Base-by-base conservation (phyloP, 139 green algal species). In the Chloropicon primus region DNA sequence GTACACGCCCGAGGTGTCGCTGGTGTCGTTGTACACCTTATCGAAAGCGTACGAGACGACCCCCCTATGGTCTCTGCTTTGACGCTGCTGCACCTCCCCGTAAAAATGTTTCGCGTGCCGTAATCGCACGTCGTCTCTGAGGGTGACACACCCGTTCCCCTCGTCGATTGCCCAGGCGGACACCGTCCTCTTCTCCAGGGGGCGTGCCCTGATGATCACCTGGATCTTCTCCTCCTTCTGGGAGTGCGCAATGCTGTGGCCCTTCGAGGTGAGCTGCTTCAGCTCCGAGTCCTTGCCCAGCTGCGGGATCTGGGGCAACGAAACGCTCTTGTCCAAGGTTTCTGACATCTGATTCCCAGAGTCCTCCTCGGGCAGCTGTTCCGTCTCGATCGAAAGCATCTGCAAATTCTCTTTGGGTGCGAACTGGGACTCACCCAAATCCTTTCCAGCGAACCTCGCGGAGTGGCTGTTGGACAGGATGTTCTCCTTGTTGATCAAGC, bases 41-140 rank as follows among this genome's bases (percentile, higher is more conserved):
- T 83, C 79, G 28, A 83, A 83, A 21, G 27, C 28, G 74, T 76
- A 82, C 1, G 23, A 25, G 27, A 79, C 76, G 53, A 25, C 71
- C 41, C 41, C 41, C 5, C 41, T 17, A 62, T 62, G 41, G 41
- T 62, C 41, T 5, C 41, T 5, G 41, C 41, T 62, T 17, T 62
- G 41, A n/a, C 41, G 5, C 41, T 62, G 41, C 41, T 62, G 41
- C 10, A 62, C 41, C 41, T 62, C 41, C 41, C 41, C 41, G 17
- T 62, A 62, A 62, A 62, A 62, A 17, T 62, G 41, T 17, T 62
- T 62, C 10, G 41, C 41, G 41, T 62, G 41, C 41, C 41, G 5
- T 62, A 62, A 17, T 17, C 41, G 41, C 41, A 62, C 41, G 41
- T 62, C 41, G 17, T 62, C 41, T 17, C 41, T 62, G 10, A 62